Base-by-base conservation (phyloP, 106 monocot genomes). In the Vanilla planifolia region DNA sequence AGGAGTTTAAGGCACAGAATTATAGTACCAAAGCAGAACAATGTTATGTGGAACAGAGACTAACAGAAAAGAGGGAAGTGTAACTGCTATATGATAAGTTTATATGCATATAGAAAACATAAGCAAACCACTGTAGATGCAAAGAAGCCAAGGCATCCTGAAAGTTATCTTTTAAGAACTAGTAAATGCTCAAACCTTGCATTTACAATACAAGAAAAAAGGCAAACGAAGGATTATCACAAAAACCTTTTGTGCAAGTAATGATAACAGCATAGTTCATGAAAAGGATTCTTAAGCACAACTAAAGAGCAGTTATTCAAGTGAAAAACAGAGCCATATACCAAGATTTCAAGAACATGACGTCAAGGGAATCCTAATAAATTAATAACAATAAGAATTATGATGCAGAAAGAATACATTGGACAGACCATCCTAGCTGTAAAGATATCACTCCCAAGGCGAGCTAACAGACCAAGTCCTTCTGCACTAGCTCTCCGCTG, bases 401-500 rank as follows among this genome's bases (percentile, higher is more conserved):
- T 4, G 48, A 32, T 6, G 15, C 30, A 30, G 27, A 32, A 59
- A 46, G 8, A 37, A 45, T 24, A 23, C 3, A 60, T 35, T 35
- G 61, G 60, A 53, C 79, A 48, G 17, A 96, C 95, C 96, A 96
- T 90, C 64, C 84, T 80, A 61, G 90, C 84, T 35, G 96, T 86
- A 48, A 90, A 84, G 26, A 79, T 59, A 75, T 96, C 96, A 85
- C 67, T 81, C 21, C 84, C 96, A 74, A 91, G 68, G 24, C 96
- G 86, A 70, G 79, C 87, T 59, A 96, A 70, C 39, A 91, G 68
- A 71, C 96, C 96, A 61, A 96, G 79, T 64, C 87, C 90, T 63
- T 96, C 96, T 44, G 77, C 70, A 64, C 81, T 76, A 72, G 96
- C 96, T 84, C 96, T 76, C 64, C 81, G 43, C 60, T 96, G 96